Evolutionary conservation across 768 basidiomycete genomes (phyloP).

Genomic region (Hysterangium stoloniferum): DNA sequence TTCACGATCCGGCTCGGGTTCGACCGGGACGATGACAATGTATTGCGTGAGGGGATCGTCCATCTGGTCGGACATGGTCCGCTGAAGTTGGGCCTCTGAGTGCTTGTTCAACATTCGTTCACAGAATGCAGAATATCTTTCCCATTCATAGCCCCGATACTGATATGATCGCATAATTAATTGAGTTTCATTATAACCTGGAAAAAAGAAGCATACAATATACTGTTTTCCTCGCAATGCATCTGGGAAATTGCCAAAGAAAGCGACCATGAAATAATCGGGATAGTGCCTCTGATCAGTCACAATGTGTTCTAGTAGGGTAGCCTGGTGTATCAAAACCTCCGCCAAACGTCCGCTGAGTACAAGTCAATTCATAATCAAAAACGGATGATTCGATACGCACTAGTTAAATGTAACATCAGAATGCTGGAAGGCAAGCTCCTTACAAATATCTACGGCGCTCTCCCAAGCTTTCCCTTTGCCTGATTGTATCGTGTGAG

Average conservation of each 20-base stretch:
- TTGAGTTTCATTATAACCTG: background rate
- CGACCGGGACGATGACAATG: conserved; percentile 83
- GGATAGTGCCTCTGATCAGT: conserved; percentile 78
- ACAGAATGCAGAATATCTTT: conserved; percentile 84
- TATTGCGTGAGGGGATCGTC: conserved; percentile 78
- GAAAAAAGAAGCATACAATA: conserved; percentile 46
- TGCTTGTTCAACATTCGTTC: conserved; percentile 90
- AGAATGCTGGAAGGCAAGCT: conserved; percentile 81
- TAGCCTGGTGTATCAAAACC: conserved; percentile 81
- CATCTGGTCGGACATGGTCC: conserved; percentile 64
- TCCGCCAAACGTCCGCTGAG: conserved; percentile 72
- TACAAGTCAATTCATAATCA: conserved; percentile 11
- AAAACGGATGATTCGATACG: conserved; percentile 19
- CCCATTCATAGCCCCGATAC: conserved; percentile 95
- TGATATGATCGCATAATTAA: conserved; percentile 22
- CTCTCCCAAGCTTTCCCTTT: conserved; percentile 98
- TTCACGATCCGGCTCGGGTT: conserved; percentile 74
- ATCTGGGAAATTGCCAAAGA: conserved; percentile 85
- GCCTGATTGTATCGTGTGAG: conserved; percentile 37
- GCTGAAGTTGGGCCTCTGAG: conserved; percentile 74
- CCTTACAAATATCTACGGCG: conserved; percentile 89
- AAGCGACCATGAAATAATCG: conserved; percentile 90
- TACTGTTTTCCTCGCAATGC: conserved; percentile 87
- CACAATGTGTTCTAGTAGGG: conserved; percentile 78
- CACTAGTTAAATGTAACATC: conserved; percentile 90